Evolutionary conservation across 495 filamentous ascomycete species (phyloP), one percentile per base, ranked within the genome.

Genomic region (Glutinoglossum americanum): DNA sequence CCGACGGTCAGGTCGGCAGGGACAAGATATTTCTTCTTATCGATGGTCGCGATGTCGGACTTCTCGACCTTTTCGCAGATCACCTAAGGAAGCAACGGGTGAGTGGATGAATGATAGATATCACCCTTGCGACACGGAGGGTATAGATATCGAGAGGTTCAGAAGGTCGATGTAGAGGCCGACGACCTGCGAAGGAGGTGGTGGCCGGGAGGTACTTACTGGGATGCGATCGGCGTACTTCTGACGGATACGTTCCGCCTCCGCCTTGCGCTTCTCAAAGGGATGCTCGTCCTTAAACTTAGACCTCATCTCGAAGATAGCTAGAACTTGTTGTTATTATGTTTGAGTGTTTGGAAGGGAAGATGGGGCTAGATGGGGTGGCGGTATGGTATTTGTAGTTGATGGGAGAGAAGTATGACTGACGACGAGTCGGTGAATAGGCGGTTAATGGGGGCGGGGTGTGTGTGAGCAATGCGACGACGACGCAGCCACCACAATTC

Each of bases 251-350:
- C 92, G 89, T 76, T 97, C 93, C 67, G 92, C 92, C 72, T 98
- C 92, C 59, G 92, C 92, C 85, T 95, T 94, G 72, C 84, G 82
- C 84, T 98, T 97, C 86, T 95, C 89, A 71, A 97, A 97, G 68
- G 89, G 87, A 74, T 96, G 92, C 81, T 97, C 92, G 82, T 98
- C 92, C 85, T 97, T 98, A 74, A 97, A 97, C 79, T 96, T 97
- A 69, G 84, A 88, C 66, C 88, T 81, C 89, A 95, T 94, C 19
- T 54, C 17, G 4, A 19, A n/a, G 51, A 32, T 3, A 33, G 47
- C 4, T 28, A 28, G 47, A 51, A 23, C 5, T 2, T 53, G 17
- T 10, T 49, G 47, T 15, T 53, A 17, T 10, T 53, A 15, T 27
- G 25, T 27, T 15, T 32, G 49, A 13, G 49, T 27, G 30, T 2